These are phyloP conservation scores for Talaromyces proteolyticus DNA, from an alignment of 495 filamentous ascomycete species.

Conservation along the genomic window DNA sequence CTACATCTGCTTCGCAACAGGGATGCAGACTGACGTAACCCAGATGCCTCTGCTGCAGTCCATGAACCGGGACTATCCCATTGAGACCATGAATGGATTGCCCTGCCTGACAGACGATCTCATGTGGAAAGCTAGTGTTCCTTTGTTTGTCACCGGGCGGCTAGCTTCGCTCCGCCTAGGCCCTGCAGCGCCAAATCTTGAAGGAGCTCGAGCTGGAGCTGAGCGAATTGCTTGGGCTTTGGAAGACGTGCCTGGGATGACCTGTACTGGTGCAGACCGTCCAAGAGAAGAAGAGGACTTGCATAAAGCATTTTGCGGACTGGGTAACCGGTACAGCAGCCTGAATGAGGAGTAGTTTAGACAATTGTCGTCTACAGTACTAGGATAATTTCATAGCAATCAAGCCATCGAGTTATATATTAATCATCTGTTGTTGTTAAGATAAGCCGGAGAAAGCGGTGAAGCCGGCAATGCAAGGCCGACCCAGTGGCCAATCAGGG, in stretches of 20 bases:
- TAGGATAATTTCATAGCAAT: too few species aligned
- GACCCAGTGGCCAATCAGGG: neutral
- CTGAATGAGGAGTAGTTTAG: neutral
- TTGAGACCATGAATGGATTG: conserved; percentile 45
- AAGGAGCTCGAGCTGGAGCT: conserved; percentile 56
- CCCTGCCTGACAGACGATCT: conserved; percentile 60
- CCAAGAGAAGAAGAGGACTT: conserved; percentile 9
- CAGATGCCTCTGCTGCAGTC: conserved; percentile 43
- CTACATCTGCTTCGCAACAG: conserved; percentile 62
- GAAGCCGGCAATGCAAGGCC: neutral
- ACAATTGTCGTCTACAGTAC: too few species aligned
- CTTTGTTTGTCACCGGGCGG: conserved; percentile 55
- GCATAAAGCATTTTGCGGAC: conserved; percentile 23
- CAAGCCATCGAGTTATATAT: too few species aligned
- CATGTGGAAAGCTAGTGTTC: conserved; percentile 54
- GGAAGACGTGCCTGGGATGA: conserved; percentile 38
- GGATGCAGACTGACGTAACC: conserved; percentile 42
- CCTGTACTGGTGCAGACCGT: neutral
- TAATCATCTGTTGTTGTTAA: too few species aligned
- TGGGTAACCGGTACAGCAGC: conserved; percentile 27
- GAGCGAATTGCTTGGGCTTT: conserved; percentile 58
- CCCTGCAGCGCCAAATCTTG: conserved; percentile 56
- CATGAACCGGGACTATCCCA: conserved; percentile 45
- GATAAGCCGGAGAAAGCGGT: neutral
- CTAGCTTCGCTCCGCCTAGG: conserved; percentile 53